Percentiles rank a stretch among this genome's conserved stretches.
These are phyloP conservation scores for Albatrellus sp. DNA, from an alignment of 1,284 basidiomycete species.

Conservation along the genomic window DNA sequence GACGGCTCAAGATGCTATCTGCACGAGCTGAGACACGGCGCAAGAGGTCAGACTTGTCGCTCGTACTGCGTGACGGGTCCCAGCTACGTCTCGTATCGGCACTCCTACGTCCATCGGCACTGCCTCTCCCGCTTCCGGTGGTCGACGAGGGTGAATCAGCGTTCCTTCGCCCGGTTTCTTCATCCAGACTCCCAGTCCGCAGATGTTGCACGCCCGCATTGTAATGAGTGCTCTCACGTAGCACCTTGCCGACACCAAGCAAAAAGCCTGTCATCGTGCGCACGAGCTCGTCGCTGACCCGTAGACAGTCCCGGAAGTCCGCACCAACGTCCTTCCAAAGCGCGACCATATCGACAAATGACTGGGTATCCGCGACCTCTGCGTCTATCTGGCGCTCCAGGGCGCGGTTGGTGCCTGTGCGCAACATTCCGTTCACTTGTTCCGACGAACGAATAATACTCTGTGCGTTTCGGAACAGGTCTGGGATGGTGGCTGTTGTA, in stretches of 20 bases:
- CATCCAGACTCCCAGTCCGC: conserved; percentile 36
- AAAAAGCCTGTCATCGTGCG: conserved; percentile 62
- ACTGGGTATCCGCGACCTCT: conserved; percentile 39
- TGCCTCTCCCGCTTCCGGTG: conserved; percentile 13
- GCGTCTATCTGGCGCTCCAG: conserved; percentile 62
- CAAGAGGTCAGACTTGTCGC: conserved; percentile 8
- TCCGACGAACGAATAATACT: conserved; percentile 53
- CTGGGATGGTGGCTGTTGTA: conserved; percentile 29
- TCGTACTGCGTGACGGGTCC: conserved; percentile 23
- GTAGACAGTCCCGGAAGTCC: conserved; percentile 57
- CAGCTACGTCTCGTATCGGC: conserved; percentile 43
- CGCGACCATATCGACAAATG: conserved; percentile 30
- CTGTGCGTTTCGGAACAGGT: conserved; percentile 47
- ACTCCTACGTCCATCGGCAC: conserved; percentile 16
- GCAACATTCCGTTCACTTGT: conserved; percentile 47
- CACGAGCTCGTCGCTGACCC: conserved; percentile 65
- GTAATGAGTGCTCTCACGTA: conserved; percentile 33
- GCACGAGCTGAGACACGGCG: conserved; percentile 16
- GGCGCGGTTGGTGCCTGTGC: conserved; percentile 39
- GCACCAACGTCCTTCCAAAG: conserved; percentile 56
- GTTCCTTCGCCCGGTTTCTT: conserved; percentile 20
- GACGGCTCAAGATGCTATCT: conserved; percentile 12
- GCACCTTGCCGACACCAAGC: conserved; percentile 54
- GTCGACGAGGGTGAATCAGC: conserved; percentile 10
- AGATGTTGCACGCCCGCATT: conserved; percentile 25